A percentile compares a stretch with the other conserved stretches of the same genome.
Conservation (phyloP, 2,329 filamentous ascomycete species). For the Venturia asperata region DNA sequence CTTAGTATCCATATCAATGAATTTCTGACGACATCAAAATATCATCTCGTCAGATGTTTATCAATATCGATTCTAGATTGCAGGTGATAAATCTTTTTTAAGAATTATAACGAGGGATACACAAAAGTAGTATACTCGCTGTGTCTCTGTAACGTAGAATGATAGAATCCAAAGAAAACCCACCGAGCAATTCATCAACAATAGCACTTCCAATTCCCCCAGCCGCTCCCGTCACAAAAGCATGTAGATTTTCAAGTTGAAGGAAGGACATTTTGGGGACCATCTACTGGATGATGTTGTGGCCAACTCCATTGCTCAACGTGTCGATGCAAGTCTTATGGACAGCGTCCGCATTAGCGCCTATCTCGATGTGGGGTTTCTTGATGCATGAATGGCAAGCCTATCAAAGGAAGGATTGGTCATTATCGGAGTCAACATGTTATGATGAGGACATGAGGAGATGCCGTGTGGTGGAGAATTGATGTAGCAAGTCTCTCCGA, state of each 20-base stretch:
- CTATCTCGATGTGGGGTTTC: background rate
- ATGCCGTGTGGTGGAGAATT: background rate
- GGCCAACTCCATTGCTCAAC: background rate
- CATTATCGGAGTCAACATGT: background rate
- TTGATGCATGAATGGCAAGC: background rate
- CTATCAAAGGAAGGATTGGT: background rate
- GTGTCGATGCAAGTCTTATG: background rate
- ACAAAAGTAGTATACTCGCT: no score
- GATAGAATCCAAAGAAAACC: background rate
- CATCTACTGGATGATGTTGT: background rate
- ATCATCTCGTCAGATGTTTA: no score
- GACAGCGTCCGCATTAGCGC: background rate
- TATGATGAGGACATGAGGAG: background rate
- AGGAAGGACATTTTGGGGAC: slow-evolving; percentile 38
- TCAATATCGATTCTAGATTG: no score
- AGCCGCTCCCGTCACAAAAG: slow-evolving; percentile 48
- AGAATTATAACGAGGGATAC: no score
- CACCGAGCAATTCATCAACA: slow-evolving; percentile 47
- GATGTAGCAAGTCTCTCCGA: background rate
- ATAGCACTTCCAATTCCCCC: slow-evolving; percentile 46
- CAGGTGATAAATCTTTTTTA: no score
- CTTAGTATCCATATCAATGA: no score
- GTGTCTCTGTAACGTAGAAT: background rate
- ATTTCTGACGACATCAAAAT: no score
- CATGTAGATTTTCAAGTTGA: slow-evolving; percentile 43